Evolutionary conservation across 345 rosid genomes (phyloP), one percentile per base, ranked within the genome.

Genomic region (Heritiera fomes): DNA sequence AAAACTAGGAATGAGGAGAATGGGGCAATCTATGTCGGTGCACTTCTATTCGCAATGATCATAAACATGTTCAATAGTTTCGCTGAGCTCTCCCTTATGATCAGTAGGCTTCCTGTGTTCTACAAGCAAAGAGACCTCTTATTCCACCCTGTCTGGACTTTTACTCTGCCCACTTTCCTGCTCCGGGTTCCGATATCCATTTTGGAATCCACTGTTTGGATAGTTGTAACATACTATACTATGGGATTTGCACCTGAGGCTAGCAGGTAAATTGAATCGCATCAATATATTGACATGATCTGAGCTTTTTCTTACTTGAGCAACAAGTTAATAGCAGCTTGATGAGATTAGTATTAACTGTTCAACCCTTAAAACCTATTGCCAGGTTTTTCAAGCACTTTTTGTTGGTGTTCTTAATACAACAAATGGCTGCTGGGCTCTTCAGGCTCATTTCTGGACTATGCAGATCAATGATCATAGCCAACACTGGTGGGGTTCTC

Each of bases 111-210:
- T 81, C 94, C 97, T 1, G 98, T 94, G 77, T 92, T 94, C 55
- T 94, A 89, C 87, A 94, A 96, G 91, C 99, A 96, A 61, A 88
- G 98, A 56, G 98, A 96, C 72, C 94, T 94, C 55, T 79, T 88
- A 65, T 91, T 92, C 61, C 90, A 96, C 49, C 99, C 99, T 17
- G 79, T 91, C 1, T 96, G 99, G 98, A 84, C 97, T 38, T 94
- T 88, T 78, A 89, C 93, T 8, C 80, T 96, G 20, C 95, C 98
- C 10, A 87, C 89, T 17, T 86, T 89, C 85, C 82, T 94, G 77
- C 87, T 91, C 4, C 75, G 84, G 50, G 77, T 96, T 56, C 99
- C 99, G 1, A 82, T 89, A 52, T 89, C 98, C 0, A 34, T 92
- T 15, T 75, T 96, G n/a, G 99, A 96, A 76, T 84, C 98, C 23